A percentile compares a stretch with the other conserved stretches of the same genome.
These are phyloP conservation scores for Pseudodiploospora longispora DNA, from an alignment of 2,329 filamentous ascomycete species.

Conservation along the genomic window DNA sequence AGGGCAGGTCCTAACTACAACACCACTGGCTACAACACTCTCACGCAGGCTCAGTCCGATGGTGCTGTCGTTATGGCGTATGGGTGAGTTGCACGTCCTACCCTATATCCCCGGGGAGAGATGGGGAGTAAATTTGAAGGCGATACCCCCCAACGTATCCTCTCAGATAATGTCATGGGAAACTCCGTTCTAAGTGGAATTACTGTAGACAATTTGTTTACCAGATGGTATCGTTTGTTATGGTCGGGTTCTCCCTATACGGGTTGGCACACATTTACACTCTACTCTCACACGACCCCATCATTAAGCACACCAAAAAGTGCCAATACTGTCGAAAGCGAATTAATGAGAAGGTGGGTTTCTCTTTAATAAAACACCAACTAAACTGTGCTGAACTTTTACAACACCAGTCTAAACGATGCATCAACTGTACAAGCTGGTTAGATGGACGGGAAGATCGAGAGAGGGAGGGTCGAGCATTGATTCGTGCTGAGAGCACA, in stretches of 20 bases:
- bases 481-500: too few relatives aligned
- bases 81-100: constrained; percentile 37
- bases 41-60: constrained; percentile 59
- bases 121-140: too few relatives aligned
- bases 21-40: constrained; percentile 57
- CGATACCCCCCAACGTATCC: too few relatives aligned
- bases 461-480: background rate
- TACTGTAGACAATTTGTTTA: constrained; percentile 48
- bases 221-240: constrained; percentile 56
- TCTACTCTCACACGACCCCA: constrained; percentile 51
- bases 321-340: constrained; percentile 60
- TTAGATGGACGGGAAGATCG: constrained; percentile 41
- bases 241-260: constrained; percentile 59
- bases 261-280: constrained; percentile 55
- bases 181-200: background rate
- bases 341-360: constrained; percentile 53
- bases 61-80: constrained; percentile 67
- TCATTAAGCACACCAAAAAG: constrained; percentile 62
- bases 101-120: background rate
- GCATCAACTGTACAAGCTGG: constrained; percentile 44
- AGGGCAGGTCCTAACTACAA: constrained; percentile 47
- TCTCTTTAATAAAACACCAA: background rate
- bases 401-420: constrained; percentile 30
- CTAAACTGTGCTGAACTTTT: background rate
- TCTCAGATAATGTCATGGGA: too few relatives aligned